Evolutionary conservation across 768 basidiomycete genomes (phyloP).

Genomic region (Mycena pura): DNA sequence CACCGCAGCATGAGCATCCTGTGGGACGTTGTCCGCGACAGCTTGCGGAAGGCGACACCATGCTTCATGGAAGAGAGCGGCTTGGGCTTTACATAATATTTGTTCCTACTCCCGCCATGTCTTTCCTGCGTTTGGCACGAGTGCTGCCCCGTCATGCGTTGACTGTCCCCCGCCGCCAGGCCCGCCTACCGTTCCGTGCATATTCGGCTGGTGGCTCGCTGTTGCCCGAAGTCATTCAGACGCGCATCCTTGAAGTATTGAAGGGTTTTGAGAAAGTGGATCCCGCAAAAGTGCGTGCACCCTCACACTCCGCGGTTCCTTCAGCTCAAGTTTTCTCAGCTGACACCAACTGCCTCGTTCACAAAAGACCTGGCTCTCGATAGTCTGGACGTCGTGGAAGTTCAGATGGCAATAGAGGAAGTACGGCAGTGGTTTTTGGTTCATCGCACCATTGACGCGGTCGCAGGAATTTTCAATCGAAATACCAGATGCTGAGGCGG

Average conservation of each 20-base stretch:
- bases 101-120: constrained; percentile 47
- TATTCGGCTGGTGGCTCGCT: constrained; percentile 76
- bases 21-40: constrained; percentile 91
- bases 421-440: constrained; percentile 38
- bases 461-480: constrained; percentile 93
- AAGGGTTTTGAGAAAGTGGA: constrained; percentile 92
- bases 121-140: constrained; percentile 60
- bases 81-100: constrained; percentile 3
- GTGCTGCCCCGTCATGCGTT: constrained; percentile 36
- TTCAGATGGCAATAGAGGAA: constrained; percentile 99
- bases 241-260: constrained; percentile 81
- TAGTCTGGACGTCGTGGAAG: constrained; percentile 96
- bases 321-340: constrained; percentile 46
- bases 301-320: neutral
- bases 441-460: constrained; percentile 1
- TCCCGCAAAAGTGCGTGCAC: constrained; percentile 62
- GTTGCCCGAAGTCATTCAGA: constrained; percentile 69
- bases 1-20: constrained; percentile 93
- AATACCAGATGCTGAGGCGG: constrained; percentile 97
- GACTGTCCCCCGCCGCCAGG: constrained; percentile 49
- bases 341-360: constrained; percentile 71
- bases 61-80: constrained; percentile 76
- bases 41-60: constrained; percentile 90
- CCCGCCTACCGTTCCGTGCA: constrained; percentile 51
- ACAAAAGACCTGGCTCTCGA: constrained; percentile 88